Conservation (phyloP, 805 yeast species). For the Lachancea cidri region DNA sequence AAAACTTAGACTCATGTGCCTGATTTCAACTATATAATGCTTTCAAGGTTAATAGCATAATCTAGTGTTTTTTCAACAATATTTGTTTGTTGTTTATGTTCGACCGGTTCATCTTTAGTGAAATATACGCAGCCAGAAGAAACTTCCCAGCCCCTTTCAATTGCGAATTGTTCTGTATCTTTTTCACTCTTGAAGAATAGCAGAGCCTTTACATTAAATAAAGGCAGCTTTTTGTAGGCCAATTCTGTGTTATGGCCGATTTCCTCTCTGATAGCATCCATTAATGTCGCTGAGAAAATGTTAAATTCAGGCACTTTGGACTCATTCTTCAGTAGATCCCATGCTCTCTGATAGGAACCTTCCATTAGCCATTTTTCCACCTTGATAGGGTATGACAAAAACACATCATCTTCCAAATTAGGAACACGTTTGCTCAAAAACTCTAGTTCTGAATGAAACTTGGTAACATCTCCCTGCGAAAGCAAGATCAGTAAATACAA, state of each 20-base stretch:
- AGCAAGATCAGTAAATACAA: slow-evolving; percentile 71
- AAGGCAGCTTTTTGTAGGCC: slow-evolving; percentile 71
- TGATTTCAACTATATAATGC: slow-evolving; percentile 54
- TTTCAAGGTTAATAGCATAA: slow-evolving; percentile 89
- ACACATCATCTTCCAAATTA: slow-evolving; percentile 59
- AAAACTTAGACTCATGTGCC: neutral
- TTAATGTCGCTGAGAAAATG: slow-evolving; percentile 68
- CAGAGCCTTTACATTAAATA: slow-evolving; percentile 75
- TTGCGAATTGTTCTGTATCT: slow-evolving; percentile 49
- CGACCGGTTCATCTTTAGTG: slow-evolving; percentile 28
- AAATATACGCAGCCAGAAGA: slow-evolving; percentile 47
- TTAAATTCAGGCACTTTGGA: slow-evolving; percentile 62
- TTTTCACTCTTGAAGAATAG: slow-evolving; percentile 62
- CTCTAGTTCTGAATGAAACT: slow-evolving; percentile 88
- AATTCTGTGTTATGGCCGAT: slow-evolving; percentile 79
- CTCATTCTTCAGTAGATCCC: slow-evolving; percentile 54
- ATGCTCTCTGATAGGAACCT: slow-evolving; percentile 90
- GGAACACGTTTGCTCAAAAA: slow-evolving; percentile 45
- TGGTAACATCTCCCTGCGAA: slow-evolving; percentile 78
- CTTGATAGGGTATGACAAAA: slow-evolving; percentile 75
- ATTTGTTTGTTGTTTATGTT: slow-evolving; percentile 36
- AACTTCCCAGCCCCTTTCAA: slow-evolving; percentile 55
- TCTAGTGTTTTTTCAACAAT: slow-evolving; percentile 68
- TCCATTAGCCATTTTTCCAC: slow-evolving; percentile 94
- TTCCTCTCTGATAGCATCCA: slow-evolving; percentile 76